phyloP scores from a whole-genome alignment of 352 stramenopile genomes.

The Hyaloperonospora brassicae region DNA sequence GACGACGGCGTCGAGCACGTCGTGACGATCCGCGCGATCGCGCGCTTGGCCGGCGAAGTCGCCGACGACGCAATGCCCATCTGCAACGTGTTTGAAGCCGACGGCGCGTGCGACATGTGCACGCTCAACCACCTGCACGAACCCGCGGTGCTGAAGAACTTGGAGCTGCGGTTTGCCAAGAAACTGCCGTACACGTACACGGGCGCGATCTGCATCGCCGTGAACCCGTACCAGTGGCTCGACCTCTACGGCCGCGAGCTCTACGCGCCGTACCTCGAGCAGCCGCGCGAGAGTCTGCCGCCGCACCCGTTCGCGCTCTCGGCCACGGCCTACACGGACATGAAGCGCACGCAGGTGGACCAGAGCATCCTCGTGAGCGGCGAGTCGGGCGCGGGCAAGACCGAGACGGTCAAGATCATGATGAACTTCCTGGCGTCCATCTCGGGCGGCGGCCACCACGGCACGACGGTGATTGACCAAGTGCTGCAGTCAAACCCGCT shows the following conservation, averaged over 20 bases:
- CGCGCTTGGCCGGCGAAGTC: slow-evolving; percentile 59
- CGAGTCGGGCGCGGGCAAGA: slow-evolving; percentile 88
- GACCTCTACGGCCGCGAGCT: slow-evolving; percentile 62
- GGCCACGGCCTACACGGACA: slow-evolving; percentile 57
- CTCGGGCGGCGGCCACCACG: slow-evolving; percentile 53
- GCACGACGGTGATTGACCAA: slow-evolving; percentile 71
- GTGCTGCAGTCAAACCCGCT: slow-evolving; percentile 19
- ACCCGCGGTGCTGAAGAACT: slow-evolving; percentile 66
- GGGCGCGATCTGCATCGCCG: slow-evolving; percentile 68
- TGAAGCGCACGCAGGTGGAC: slow-evolving; percentile 68
- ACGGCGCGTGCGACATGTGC: slow-evolving; percentile 71
- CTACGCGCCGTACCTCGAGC: slow-evolving; percentile 56
- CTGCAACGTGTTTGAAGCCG: slow-evolving; percentile 63
- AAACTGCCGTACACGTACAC: slow-evolving; percentile 79
- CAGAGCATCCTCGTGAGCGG: slow-evolving; percentile 84
- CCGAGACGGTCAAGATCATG: slow-evolving; percentile 92
- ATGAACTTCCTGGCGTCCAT: slow-evolving; percentile 79
- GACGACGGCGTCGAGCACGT: slow-evolving; percentile 55
- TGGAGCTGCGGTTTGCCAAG: slow-evolving; percentile 60
- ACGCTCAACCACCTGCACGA: slow-evolving; percentile 78
- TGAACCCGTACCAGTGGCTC: slow-evolving; percentile 80
- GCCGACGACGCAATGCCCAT: slow-evolving; percentile 76
- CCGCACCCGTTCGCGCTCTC: slow-evolving; percentile 72
- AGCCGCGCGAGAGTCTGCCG: slow-evolving; percentile 40
- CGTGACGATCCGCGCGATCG: slow-evolving; percentile 59